A percentile compares a stretch with the other conserved stretches of the same genome.
Evolutionary conservation across 2,329 filamentous ascomycete species (phyloP).

Genomic region (Diaporthe ilicicola): DNA sequence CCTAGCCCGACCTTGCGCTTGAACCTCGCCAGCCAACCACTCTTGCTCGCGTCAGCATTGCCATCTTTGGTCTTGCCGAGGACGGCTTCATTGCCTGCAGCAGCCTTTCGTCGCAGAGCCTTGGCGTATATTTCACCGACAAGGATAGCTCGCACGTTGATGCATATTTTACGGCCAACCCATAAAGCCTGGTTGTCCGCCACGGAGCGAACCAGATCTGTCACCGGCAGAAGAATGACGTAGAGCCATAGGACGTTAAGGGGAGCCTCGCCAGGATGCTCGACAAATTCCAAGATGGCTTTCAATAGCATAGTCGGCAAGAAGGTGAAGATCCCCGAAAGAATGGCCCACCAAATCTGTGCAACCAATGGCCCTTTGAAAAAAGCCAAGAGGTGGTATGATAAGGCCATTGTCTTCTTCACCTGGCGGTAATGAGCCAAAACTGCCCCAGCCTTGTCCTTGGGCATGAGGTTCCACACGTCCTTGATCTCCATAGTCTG

Average conservation of each 20-base stretch:
- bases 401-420: constrained; percentile 81
- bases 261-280: constrained; percentile 78
- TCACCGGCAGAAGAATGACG: constrained; percentile 86
- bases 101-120: constrained; percentile 88
- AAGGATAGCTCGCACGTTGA: constrained; percentile 91
- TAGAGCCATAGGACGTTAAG: constrained; percentile 94
- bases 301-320: constrained; percentile 90
- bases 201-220: constrained; percentile 82
- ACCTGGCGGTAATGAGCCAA: constrained; percentile 85
- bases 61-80: constrained; percentile 64
- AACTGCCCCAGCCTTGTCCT: constrained; percentile 85
- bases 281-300: constrained; percentile 93
- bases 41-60: constrained; percentile 47
- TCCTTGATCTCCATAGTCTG: constrained; percentile 82
- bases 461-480: constrained; percentile 91
- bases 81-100: constrained; percentile 77
- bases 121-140: constrained; percentile 98
- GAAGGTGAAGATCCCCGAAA: constrained; percentile 87
- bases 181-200: constrained; percentile 88
- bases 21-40: constrained; percentile 56
- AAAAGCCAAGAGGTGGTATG: constrained; percentile 83
- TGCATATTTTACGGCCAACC: constrained; percentile 94
- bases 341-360: constrained; percentile 81
- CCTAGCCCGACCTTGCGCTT: constrained; percentile 69
- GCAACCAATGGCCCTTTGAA: constrained; percentile 80